Conservation (phyloP, 495 filamentous ascomycete species). For the Neurospora cerealis region DNA sequence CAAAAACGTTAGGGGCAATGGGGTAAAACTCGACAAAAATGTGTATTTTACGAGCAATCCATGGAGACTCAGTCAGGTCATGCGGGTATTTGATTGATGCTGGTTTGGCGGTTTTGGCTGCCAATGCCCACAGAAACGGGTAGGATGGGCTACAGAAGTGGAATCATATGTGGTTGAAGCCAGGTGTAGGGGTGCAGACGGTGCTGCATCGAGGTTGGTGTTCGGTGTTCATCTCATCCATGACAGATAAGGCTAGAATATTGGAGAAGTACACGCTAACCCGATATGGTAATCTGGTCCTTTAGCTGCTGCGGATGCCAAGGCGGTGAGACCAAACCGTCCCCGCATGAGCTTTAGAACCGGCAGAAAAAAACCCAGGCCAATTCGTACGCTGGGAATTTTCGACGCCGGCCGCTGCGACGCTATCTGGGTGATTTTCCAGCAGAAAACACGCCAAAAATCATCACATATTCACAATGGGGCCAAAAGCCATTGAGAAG, state of each 20-base stretch:
- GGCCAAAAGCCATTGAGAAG: conserved; percentile 23
- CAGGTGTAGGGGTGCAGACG: background rate
- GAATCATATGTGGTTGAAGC: background rate
- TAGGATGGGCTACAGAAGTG: background rate
- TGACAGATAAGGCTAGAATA: background rate
- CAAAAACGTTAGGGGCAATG: background rate
- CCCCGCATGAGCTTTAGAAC: conserved; percentile 14
- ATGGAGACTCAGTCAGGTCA: background rate
- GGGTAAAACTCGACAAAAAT: background rate
- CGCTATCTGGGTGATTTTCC: background rate
- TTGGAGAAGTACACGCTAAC: background rate
- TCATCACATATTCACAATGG: conserved; percentile 25
- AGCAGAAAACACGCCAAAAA: conserved; percentile 12
- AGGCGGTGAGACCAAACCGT: conserved; percentile 11
- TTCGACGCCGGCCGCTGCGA: conserved; percentile 4
- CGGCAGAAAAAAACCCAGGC: conserved; percentile 24
- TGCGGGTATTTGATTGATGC: background rate
- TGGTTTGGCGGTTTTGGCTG: background rate
- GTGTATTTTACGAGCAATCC: background rate
- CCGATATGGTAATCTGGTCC: background rate
- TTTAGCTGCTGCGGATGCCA: background rate
- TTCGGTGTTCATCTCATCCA: background rate
- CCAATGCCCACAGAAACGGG: background rate
- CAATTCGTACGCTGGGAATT: conserved; percentile 6
- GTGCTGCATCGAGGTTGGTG: background rate